Evolutionary conservation across 148 eudicot genomes (phyloP).

Genomic region (Amaranthus cruentus): DNA sequence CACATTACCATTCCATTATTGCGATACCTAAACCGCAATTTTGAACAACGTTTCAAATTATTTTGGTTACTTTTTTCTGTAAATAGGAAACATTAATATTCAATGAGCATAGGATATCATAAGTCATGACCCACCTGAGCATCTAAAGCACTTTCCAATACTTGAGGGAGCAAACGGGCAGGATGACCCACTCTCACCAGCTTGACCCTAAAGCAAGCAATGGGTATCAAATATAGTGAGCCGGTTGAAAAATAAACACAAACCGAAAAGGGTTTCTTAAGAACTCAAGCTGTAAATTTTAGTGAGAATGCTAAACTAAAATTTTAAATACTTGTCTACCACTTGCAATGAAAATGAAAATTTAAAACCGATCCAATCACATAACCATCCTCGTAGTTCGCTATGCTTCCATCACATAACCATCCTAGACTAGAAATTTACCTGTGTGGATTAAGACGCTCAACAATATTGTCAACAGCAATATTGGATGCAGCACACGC

Average conservation of each 20-base stretch:
- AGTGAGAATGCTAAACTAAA: background rate
- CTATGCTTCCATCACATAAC: background rate
- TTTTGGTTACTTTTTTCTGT: too few species aligned
- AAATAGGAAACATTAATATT: background rate
- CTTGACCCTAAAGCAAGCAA: slow-evolving; percentile 59
- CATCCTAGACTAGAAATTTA: slow-evolving; percentile 22
- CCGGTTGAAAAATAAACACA: slow-evolving; percentile 1
- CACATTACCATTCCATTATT: too few species aligned
- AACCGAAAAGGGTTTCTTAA: background rate
- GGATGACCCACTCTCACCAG: slow-evolving; percentile 98
- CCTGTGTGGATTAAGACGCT: slow-evolving; percentile 87
- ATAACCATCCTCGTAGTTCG: background rate
- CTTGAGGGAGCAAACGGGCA: slow-evolving; percentile 96
- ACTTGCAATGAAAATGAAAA: background rate
- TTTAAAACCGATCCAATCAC: background rate
- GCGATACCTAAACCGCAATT: too few species aligned
- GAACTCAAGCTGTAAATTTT: background rate
- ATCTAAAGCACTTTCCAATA: slow-evolving; percentile 89
- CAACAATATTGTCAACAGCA: slow-evolving; percentile 96
- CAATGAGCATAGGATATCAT: background rate
- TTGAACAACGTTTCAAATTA: too few species aligned
- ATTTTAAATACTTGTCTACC: background rate
- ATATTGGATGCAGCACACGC: slow-evolving; percentile 99
- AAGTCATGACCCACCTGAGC: slow-evolving; percentile 53
- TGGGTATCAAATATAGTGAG: slow-evolving; percentile 1